Conservation (phyloP, 2,329 filamentous ascomycete genomes). For the Xylariaceae sp. region DNA sequence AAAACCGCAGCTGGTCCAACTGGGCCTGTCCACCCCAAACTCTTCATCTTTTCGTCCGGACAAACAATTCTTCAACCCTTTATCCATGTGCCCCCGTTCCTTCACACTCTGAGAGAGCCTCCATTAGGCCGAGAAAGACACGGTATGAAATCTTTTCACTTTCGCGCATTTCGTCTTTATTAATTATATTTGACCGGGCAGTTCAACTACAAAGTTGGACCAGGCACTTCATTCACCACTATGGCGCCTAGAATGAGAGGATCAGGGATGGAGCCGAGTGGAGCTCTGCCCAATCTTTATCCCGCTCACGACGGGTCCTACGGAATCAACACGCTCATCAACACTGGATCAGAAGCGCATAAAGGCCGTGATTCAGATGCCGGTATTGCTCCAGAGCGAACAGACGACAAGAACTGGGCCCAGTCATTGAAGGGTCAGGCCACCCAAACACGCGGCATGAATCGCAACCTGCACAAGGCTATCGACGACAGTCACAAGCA, state of each 20-base stretch:
- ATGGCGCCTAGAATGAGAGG: conserved; percentile 19
- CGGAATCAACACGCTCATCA: conserved; percentile 30
- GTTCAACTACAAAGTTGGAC: background rate
- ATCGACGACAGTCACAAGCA: conserved; percentile 20
- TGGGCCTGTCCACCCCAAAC: conserved; percentile 20
- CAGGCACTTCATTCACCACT: background rate
- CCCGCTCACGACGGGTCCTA: conserved; percentile 31
- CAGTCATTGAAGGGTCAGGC: conserved; percentile 4
- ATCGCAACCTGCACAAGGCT: conserved; percentile 20
- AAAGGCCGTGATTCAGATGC: conserved; percentile 17
- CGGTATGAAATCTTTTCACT: conserved; percentile 6
- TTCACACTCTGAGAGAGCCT: conserved; percentile 3
- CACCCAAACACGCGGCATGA: conserved; percentile 20
- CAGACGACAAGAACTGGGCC: conserved; percentile 17
- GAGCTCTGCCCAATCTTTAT: conserved; percentile 24
- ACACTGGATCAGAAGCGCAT: conserved; percentile 15
- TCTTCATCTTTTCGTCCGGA: conserved; percentile 19
- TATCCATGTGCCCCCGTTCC: conserved; percentile 6
- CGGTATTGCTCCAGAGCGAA: conserved; percentile 19
- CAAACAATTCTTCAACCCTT: background rate
- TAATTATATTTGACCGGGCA: background rate
- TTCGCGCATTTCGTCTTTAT: background rate
- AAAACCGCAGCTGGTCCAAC: conserved; percentile 8
- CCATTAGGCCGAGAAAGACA: conserved; percentile 7
- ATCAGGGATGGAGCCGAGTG: conserved; percentile 4